Evolutionary conservation across 495 filamentous ascomycete species (phyloP).

Genomic region (Corynascus novoguineensis): DNA sequence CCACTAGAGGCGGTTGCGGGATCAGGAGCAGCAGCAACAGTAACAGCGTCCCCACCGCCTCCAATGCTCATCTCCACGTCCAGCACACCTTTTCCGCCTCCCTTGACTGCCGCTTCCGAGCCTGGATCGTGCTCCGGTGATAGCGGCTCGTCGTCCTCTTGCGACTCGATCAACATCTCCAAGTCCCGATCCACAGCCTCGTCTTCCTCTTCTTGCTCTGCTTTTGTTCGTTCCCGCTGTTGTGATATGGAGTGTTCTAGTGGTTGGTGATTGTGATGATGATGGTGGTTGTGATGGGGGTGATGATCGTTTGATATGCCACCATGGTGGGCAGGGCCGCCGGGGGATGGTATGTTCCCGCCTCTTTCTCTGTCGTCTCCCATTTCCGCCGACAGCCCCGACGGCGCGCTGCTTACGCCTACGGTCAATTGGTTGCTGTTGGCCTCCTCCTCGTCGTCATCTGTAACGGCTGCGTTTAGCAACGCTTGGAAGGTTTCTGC

Average conservation of each 20-base stretch:
- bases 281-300: constrained; percentile 17
- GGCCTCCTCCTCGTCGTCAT: constrained; percentile 14
- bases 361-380: too few species aligned
- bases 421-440: neutral
- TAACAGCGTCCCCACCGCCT: neutral
- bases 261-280: constrained; percentile 11
- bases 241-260: neutral
- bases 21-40: neutral
- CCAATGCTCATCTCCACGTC: constrained; percentile 9
- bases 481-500: constrained; percentile 42
- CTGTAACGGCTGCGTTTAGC: constrained; percentile 33
- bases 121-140: neutral
- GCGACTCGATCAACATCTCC: constrained; percentile 48
- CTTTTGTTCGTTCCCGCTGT: constrained; percentile 6
- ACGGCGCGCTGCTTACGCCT: too few species aligned
- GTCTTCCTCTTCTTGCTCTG: constrained; percentile 26
- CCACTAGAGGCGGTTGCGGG: too few species aligned
- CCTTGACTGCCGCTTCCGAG: too few species aligned
- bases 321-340: neutral
- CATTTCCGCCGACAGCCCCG: too few species aligned
- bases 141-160: constrained; percentile 16
- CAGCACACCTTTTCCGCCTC: neutral
- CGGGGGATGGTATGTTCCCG: neutral
- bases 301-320: constrained; percentile 1
- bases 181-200: constrained; percentile 45